Conservation (phyloP, 1,284 basidiomycete species). For the Leccinum holopus region DNA sequence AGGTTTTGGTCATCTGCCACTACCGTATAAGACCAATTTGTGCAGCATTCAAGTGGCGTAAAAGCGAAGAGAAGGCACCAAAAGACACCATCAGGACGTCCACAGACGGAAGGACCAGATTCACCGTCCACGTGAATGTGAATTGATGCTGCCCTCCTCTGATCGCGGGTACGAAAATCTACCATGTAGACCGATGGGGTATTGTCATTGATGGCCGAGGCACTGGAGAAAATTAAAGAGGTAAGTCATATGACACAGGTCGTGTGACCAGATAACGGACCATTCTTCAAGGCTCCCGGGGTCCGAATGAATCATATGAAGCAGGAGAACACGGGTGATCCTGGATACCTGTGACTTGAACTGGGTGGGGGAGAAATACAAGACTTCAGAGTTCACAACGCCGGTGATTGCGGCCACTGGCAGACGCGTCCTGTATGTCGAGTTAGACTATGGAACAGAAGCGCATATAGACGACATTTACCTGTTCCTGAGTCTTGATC, state of each 20-base stretch:
- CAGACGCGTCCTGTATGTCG: conserved; percentile 63
- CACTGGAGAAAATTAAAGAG: conserved; percentile 38
- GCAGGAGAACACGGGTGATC: conserved; percentile 75
- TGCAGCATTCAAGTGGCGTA: conserved; percentile 74
- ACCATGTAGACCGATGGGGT: conserved; percentile 73
- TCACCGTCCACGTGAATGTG: conserved; percentile 87
- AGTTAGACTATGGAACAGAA: neutral
- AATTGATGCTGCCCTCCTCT: conserved; percentile 83
- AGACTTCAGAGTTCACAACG: conserved; percentile 81
- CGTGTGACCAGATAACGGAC: conserved; percentile 39
- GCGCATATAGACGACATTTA: conserved; percentile 25
- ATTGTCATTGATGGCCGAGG: conserved; percentile 61
- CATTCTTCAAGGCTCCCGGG: conserved; percentile 63
- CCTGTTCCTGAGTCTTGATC: conserved; percentile 74
- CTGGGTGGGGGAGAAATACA: conserved; percentile 75
- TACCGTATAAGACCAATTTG: conserved; percentile 67
- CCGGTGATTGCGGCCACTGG: conserved; percentile 71
- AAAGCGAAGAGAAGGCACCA: conserved; percentile 69
- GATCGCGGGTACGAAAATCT: conserved; percentile 74
- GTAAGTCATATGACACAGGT: neutral
- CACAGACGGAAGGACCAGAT: conserved; percentile 70
- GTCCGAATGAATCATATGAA: conserved; percentile 67
- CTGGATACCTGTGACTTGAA: conserved; percentile 73
- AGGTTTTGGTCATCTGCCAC: conserved; percentile 50
- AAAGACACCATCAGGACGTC: conserved; percentile 80